phyloP scores from a whole-genome alignment of 306 rosid genomes.

The Ziziphus jujuba region DNA sequence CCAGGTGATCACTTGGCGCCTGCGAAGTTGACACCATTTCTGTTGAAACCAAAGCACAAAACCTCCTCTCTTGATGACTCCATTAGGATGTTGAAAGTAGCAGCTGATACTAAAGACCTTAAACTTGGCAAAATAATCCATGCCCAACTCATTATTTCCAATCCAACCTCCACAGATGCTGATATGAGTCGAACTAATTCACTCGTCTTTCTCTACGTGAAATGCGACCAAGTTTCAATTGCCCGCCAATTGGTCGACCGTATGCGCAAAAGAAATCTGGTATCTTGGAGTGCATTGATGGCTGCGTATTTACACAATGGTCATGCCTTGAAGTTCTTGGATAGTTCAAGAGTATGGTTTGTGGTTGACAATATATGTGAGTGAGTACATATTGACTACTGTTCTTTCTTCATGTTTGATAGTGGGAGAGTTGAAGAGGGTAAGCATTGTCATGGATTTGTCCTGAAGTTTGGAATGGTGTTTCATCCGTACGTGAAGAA shows the following conservation, averaged over 20 bases:
- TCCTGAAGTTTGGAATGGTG: constrained; percentile 49
- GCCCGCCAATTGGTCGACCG: constrained; percentile 51
- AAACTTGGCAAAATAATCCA: constrained; percentile 53
- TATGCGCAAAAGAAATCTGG: constrained; percentile 49
- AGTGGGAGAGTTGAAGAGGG: constrained; percentile 58
- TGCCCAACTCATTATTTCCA: constrained; percentile 41
- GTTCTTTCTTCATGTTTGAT: constrained; percentile 48
- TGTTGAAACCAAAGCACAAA: neutral
- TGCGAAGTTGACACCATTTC: neutral
- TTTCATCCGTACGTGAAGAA: constrained; percentile 52
- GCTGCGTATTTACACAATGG: constrained; percentile 53
- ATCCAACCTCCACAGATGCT: constrained; percentile 18
- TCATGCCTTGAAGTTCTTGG: constrained; percentile 41
- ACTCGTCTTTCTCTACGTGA: constrained; percentile 42
- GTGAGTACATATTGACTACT: constrained; percentile 50
- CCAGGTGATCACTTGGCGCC: neutral
- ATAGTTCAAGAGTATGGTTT: constrained; percentile 43
- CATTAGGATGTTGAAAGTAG: constrained; percentile 43
- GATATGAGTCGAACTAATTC: constrained; percentile 37
- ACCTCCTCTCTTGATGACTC: constrained; percentile 31
- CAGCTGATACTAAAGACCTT: constrained; percentile 40
- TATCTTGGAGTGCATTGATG: constrained; percentile 63
- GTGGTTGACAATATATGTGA: constrained; percentile 21
- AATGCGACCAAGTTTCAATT: constrained; percentile 35
- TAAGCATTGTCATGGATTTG: constrained; percentile 57